Evolutionary conservation across 306 rosid genomes (phyloP).

Genomic region (Erythrophleum fordii): DNA sequence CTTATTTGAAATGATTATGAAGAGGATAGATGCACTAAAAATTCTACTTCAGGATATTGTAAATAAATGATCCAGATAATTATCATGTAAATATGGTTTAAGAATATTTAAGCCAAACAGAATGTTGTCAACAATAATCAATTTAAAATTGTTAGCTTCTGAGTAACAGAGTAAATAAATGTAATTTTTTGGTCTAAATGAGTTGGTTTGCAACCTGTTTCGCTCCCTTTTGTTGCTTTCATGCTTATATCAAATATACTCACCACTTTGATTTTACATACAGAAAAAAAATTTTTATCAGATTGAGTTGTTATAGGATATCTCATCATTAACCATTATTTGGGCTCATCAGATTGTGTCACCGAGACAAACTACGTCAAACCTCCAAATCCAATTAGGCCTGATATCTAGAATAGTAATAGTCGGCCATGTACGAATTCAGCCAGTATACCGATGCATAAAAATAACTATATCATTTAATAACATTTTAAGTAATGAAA

Average conservation of each 20-base stretch:
- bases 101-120: too few relatives aligned
- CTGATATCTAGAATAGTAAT: too few relatives aligned
- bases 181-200: too few relatives aligned
- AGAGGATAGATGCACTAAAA: slow-evolving; percentile 11
- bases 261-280: background rate
- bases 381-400: slow-evolving; percentile 22
- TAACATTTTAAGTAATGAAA: too few relatives aligned
- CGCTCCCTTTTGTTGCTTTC: too few relatives aligned
- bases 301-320: background rate
- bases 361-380: background rate
- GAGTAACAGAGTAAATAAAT: slow-evolving; percentile 16
- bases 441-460: too few relatives aligned
- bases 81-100: background rate
- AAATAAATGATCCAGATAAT: background rate
- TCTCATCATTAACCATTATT: background rate
- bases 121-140: slow-evolving; percentile 16
- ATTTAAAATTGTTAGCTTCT: slow-evolving; percentile 4
- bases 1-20: slow-evolving; percentile 24
- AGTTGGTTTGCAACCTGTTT: too few relatives aligned
- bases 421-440: too few relatives aligned
- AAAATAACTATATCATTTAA: too few relatives aligned
- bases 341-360: slow-evolving; percentile 12
- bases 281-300: background rate
- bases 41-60: slow-evolving; percentile 3
- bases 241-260: slow-evolving; percentile 10